These are phyloP conservation scores for Rhizopus delemar DNA, from an alignment of 371 early-diverging fungal genomes.

Conservation along the genomic window DNA sequence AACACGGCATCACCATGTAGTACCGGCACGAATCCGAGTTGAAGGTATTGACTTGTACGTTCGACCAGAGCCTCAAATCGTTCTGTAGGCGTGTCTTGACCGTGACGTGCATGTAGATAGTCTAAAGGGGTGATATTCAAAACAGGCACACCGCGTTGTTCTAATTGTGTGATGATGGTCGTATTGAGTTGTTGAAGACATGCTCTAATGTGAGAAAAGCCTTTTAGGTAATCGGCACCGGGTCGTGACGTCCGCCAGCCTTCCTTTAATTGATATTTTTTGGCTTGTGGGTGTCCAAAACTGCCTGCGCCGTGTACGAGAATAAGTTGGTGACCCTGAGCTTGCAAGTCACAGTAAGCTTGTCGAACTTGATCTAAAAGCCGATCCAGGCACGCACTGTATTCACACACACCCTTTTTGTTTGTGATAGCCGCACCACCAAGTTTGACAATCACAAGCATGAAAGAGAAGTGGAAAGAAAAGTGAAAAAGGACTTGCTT, in stretches of 20 bases:
- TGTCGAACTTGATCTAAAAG: conserved; percentile 30
- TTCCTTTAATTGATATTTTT: conserved; percentile 33
- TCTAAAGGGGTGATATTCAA: conserved; percentile 44
- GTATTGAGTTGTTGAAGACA: conserved; percentile 32
- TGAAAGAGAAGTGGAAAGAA: neutral
- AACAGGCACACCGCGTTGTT: conserved; percentile 34
- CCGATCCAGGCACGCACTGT: conserved; percentile 20
- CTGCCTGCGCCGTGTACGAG: conserved; percentile 54
- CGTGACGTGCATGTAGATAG: conserved; percentile 26
- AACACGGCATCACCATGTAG: conserved; percentile 54
- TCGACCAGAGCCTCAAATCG: conserved; percentile 15
- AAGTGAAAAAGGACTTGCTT: neutral
- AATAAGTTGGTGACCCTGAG: conserved; percentile 30
- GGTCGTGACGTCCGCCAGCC: conserved; percentile 31
- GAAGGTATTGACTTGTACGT: conserved; percentile 28
- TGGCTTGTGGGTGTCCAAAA: conserved; percentile 55
- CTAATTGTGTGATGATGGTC: conserved; percentile 22
- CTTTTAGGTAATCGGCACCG: conserved; percentile 20
- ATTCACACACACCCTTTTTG: conserved; percentile 36
- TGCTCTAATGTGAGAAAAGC: conserved; percentile 33
- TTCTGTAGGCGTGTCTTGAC: conserved; percentile 19
- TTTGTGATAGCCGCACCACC: conserved; percentile 55
- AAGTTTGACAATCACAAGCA: conserved; percentile 45
- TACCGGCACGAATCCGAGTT: conserved; percentile 46
- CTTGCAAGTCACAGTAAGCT: conserved; percentile 24